Percentiles rank a stretch among this genome's conserved stretches.
Conservation (phyloP, 345 rosid species). For the rapeseed (Brassica napus) region Da-Ae NC_063444.1:47242501-47243000, state of each 20-base stretch:
- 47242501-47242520: constrained; percentile 86
- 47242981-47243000: not conserved
- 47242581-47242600: constrained; percentile 69
- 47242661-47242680: constrained; percentile 76
- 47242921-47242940: too few relatives aligned
- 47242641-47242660: constrained; percentile 79
- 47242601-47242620: constrained; percentile 69
- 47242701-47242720: constrained; percentile 52
- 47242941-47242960: too few relatives aligned
- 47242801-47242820: not conserved
- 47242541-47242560: constrained; percentile 65
- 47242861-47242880: not conserved
- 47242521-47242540: constrained; percentile 72
- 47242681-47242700: constrained; percentile 67
- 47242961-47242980: too few relatives aligned
- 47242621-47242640: constrained; percentile 83
- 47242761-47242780: not conserved
- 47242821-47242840: not conserved
- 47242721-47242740: not conserved
- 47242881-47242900: too few relatives aligned
- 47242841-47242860: not conserved
- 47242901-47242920: too few relatives aligned
- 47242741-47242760: not conserved
- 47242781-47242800: not conserved
- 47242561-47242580: constrained; percentile 73